phyloP scores from a whole-genome alignment of 106 monocot species.

The Xerophyta viscosa region DNA sequence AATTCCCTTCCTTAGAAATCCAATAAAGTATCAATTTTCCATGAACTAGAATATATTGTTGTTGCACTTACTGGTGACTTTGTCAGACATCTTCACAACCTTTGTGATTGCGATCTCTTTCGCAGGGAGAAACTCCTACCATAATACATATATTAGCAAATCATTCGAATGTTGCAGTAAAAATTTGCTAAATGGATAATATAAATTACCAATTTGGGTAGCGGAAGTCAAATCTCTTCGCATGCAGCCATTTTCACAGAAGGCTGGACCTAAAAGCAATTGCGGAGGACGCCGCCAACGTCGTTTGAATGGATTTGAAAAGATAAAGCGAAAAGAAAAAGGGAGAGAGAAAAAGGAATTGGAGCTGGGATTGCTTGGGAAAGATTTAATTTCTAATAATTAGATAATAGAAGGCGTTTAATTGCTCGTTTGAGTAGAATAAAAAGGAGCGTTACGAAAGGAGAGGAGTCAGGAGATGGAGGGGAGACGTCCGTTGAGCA shows the following conservation, averaged over 20 bases:
- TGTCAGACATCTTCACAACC: conserved; percentile 1
- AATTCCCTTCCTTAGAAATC: background rate
- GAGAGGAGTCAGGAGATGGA: background rate
- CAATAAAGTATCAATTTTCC: background rate
- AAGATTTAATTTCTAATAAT: conserved; percentile 1
- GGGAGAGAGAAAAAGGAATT: no score
- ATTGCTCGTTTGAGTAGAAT: no score
- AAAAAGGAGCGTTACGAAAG: no score
- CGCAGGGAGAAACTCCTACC: no score
- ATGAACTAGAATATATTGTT: background rate
- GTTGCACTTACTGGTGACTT: background rate
- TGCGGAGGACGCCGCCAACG: background rate
- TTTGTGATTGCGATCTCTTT: no score
- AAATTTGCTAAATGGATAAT: no score
- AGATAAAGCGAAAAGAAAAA: background rate
- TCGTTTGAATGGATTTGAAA: background rate
- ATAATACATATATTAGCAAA: no score
- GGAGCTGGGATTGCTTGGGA: background rate
- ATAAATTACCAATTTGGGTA: no score
- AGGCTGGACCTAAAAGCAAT: background rate
- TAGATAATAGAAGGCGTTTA: background rate
- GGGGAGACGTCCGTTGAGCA: conserved; percentile 4
- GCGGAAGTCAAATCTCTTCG: background rate
- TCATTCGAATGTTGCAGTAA: no score
- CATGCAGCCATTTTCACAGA: background rate